Percentiles rank a stretch among this genome's conserved stretches.
Conservation (phyloP, 805 yeast species). For the Metschnikowia peoriensis region DNA sequence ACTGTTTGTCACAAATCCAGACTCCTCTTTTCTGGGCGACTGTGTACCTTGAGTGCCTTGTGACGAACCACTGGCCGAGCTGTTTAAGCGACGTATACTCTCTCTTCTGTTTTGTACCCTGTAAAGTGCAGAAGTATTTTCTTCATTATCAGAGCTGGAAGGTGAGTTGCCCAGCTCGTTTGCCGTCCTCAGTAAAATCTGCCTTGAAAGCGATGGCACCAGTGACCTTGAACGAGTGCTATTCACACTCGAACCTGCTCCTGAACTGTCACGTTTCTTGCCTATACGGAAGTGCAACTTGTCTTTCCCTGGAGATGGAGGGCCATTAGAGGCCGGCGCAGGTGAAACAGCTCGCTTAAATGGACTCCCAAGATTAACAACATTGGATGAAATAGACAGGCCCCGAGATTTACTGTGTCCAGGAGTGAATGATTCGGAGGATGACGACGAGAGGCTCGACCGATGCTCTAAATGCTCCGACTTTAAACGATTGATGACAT, state of each 20-base stretch:
- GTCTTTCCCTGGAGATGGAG: constrained; percentile 30
- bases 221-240: constrained; percentile 13
- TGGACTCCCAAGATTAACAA: constrained; percentile 31
- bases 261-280: constrained; percentile 8
- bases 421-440: constrained; percentile 43
- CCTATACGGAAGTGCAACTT: constrained; percentile 4
- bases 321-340: constrained; percentile 17
- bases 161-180: constrained; percentile 39
- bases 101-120: constrained; percentile 56
- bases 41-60: constrained; percentile 9
- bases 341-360: constrained; percentile 51
- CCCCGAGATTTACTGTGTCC: constrained; percentile 31
- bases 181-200: constrained; percentile 20
- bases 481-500: constrained; percentile 82
- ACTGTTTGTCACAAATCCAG: constrained; percentile 1
- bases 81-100: constrained; percentile 37
- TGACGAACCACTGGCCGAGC: constrained; percentile 13
- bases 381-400: constrained; percentile 28
- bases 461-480: constrained; percentile 72
- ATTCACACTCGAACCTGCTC: constrained; percentile 1
- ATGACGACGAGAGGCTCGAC: constrained; percentile 48
- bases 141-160: constrained; percentile 70
- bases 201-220: constrained; percentile 26
- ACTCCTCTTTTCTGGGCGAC: constrained; percentile 5
- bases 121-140: constrained; percentile 47